Conservation (phyloP, 345 rosid species). For the Sonneratia caseolaris region DNA sequence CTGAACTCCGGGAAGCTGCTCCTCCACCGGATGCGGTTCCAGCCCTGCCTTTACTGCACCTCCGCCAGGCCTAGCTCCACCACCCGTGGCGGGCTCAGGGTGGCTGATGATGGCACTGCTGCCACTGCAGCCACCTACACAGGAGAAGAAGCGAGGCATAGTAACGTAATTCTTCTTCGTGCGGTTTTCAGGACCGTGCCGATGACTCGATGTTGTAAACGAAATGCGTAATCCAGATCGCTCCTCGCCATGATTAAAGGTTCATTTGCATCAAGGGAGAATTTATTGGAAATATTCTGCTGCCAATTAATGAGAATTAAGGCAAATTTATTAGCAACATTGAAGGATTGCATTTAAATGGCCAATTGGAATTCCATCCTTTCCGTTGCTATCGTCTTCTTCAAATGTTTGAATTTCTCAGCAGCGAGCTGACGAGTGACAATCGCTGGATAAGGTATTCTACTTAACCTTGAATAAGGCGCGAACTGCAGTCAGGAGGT, state of each 20-base stretch:
- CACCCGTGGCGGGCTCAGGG: background rate
- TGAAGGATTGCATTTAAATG: background rate
- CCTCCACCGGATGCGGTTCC: background rate
- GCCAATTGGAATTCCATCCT: background rate
- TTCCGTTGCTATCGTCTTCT: background rate
- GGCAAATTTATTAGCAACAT: background rate
- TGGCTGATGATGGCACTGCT: background rate
- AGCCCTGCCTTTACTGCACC: conserved; percentile 25
- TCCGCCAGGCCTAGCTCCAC: background rate
- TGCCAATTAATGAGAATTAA: background rate
- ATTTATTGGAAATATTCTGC: background rate
- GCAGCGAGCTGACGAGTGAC: too few species aligned
- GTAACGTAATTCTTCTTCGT: background rate
- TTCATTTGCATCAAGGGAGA: background rate
- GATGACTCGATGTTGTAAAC: background rate
- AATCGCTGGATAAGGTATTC: background rate
- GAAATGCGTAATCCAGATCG: too few species aligned
- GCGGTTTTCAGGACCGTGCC: background rate
- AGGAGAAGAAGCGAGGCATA: background rate
- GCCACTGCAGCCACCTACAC: background rate
- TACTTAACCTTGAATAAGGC: too few species aligned
- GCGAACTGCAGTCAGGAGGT: too few species aligned
- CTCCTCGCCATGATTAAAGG: too few species aligned
- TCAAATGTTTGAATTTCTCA: background rate
- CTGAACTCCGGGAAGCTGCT: conserved; percentile 45